A percentile compares a stretch with the other conserved stretches of the same genome.
Evolutionary conservation across 345 rosid genomes (phyloP).

Genomic region (Bretschneidera sinensis): DNA sequence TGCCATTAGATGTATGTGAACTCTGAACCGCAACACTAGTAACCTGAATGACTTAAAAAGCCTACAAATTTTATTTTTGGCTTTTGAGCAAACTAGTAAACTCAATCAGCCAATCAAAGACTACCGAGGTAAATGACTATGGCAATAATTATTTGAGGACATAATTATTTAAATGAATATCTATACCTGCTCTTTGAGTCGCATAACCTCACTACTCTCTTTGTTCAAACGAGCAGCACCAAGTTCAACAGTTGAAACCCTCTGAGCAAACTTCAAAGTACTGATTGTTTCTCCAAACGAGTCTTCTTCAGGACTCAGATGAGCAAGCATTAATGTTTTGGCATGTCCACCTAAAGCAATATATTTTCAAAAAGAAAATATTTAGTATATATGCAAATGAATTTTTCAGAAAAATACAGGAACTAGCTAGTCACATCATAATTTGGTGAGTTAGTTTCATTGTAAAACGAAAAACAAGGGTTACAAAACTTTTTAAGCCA

Average conservation of each 20-base stretch:
- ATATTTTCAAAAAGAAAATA: background rate
- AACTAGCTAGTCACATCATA: background rate
- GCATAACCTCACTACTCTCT: slow-evolving; percentile 73
- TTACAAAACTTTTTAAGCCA: background rate
- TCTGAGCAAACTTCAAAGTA: slow-evolving; percentile 87
- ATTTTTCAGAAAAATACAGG: background rate
- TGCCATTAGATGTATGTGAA: no score
- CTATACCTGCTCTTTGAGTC: slow-evolving; percentile 73
- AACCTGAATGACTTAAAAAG: no score
- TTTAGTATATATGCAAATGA: background rate
- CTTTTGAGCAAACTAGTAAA: no score
- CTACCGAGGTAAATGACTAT: no score
- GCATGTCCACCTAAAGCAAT: slow-evolving; percentile 75
- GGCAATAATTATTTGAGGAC: no score
- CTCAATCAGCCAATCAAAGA: no score
- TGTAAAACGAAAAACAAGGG: background rate
- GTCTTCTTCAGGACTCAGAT: slow-evolving; percentile 81
- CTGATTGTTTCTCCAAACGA: slow-evolving; percentile 78
- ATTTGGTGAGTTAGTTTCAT: background rate
- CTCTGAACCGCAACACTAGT: no score
- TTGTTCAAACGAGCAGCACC: slow-evolving; percentile 79
- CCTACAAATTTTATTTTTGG: no score
- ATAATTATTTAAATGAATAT: no score
- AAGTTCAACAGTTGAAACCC: slow-evolving; percentile 77
- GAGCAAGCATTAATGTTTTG: slow-evolving; percentile 91